phyloP scores from a whole-genome alignment of 352 stramenopile genomes.

The Pythium utonaiense region DNA sequence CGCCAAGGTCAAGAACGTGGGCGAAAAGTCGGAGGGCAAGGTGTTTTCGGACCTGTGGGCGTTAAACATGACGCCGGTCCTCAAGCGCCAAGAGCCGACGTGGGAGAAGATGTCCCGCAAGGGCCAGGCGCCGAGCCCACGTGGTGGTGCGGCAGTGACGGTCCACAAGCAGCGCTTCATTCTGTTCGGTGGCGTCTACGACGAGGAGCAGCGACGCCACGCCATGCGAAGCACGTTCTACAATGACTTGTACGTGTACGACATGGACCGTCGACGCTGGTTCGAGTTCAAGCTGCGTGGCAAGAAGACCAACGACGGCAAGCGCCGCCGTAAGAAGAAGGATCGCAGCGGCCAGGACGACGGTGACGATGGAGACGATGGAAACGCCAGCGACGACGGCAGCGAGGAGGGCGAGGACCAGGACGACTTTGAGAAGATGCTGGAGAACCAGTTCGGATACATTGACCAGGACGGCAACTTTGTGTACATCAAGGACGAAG shows the following conservation, averaged over 20 bases:
- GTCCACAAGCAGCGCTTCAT: conserved; percentile 95
- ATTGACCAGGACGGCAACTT: conserved; percentile 94
- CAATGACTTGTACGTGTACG: conserved; percentile 96
- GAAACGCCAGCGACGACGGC: conserved; percentile 41
- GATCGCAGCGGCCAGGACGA: conserved; percentile 28
- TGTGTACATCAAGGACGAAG: conserved; percentile 92
- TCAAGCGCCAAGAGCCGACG: conserved; percentile 88
- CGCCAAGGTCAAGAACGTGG: conserved; percentile 92
- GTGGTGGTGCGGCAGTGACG: conserved; percentile 75
- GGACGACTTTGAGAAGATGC: conserved; percentile 78
- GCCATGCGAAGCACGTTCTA: conserved; percentile 93
- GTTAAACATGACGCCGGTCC: conserved; percentile 87
- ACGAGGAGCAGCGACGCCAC: conserved; percentile 86
- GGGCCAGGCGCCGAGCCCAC: conserved; percentile 75
- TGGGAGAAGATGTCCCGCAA: conserved; percentile 94
- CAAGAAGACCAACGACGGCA: conserved; percentile 70
- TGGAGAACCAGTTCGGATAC: conserved; percentile 94
- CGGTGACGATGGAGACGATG: conserved; percentile 30
- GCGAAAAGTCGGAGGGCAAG: conserved; percentile 91
- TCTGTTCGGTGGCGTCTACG: conserved; percentile 95
- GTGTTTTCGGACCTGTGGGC: conserved; percentile 95
- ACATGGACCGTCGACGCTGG: conserved; percentile 95
- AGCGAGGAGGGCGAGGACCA: conserved; percentile 52
- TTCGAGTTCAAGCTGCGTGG: conserved; percentile 90
- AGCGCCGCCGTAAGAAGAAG: conserved; percentile 65